Evolutionary conservation across 441 rosid species (phyloP).

Genomic region (Arabidopsis hybrid): DNA sequence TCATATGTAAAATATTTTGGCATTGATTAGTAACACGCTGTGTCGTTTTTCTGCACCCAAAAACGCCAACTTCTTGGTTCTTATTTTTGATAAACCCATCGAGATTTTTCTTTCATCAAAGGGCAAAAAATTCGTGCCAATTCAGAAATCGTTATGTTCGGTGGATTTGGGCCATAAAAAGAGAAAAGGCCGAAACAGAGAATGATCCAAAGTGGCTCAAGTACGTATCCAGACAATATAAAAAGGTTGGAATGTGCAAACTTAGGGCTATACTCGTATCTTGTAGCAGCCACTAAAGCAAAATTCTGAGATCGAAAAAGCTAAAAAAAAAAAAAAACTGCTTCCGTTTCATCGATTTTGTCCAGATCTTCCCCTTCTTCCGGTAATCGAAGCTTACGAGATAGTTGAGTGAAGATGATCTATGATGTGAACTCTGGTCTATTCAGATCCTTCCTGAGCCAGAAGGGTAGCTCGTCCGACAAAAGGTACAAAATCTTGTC

Average conservation of each 20-base stretch:
- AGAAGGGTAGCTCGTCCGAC: conserved; percentile 89
- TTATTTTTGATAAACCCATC: neutral
- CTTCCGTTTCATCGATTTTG: no score
- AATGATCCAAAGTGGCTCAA: neutral
- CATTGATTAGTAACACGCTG: conserved; percentile 12
- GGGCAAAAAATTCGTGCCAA: neutral
- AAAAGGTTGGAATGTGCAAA: neutral
- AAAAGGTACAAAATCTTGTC: conserved; percentile 58
- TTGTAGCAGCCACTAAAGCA: conserved; percentile 11
- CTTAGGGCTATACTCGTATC: conserved; percentile 27
- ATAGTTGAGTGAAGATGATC: conserved; percentile 57
- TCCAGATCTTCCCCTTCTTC: no score
- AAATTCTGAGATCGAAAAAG: neutral
- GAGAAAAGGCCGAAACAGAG: conserved; percentile 23
- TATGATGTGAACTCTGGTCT: conserved; percentile 93
- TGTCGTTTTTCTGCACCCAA: conserved; percentile 13
- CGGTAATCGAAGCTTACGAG: neutral
- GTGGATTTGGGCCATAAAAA: conserved; percentile 19
- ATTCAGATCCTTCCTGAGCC: conserved; percentile 94
- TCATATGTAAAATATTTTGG: conserved; percentile 14
- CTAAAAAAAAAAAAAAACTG: neutral
- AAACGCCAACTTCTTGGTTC: neutral
- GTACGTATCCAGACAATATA: conserved; percentile 21
- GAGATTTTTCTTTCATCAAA: neutral
- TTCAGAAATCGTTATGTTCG: neutral